Evolutionary conservation across 768 basidiomycete genomes (phyloP).

Genomic region (Hydnum rufescens): DNA sequence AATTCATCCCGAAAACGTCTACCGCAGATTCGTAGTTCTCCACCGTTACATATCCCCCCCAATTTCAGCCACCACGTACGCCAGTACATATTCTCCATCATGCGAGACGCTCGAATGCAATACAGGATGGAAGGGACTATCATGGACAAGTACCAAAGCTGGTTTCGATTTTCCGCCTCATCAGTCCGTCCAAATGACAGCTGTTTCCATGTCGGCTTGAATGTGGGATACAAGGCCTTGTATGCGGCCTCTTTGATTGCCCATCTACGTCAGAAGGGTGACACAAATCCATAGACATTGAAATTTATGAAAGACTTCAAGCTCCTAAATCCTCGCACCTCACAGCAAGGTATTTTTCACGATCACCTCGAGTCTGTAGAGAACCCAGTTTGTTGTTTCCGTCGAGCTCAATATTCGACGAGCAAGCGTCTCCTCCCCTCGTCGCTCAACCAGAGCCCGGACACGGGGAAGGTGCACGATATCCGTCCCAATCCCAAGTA

Average conservation of each 20-base stretch:
- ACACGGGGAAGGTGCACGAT: slow-evolving; percentile 52
- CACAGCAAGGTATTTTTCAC: slow-evolving; percentile 39
- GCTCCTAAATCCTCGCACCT: slow-evolving; percentile 28
- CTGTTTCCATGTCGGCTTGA: slow-evolving; percentile 55
- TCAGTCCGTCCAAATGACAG: slow-evolving; percentile 30
- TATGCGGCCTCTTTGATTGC: slow-evolving; percentile 71
- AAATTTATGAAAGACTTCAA: background rate
- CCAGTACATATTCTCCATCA: slow-evolving; percentile 57
- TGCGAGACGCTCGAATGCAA: slow-evolving; percentile 63
- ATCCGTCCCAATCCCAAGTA: slow-evolving; percentile 63
- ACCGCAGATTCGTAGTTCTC: no score
- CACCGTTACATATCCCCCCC: background rate
- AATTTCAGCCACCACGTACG: slow-evolving; percentile 41
- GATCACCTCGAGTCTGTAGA: slow-evolving; percentile 15
- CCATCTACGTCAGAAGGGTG: slow-evolving; percentile 42
- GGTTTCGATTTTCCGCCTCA: slow-evolving; percentile 7
- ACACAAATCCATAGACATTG: no score
- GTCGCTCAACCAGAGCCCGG: slow-evolving; percentile 29
- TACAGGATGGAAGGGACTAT: background rate
- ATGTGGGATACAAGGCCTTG: slow-evolving; percentile 54
- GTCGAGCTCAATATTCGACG: slow-evolving; percentile 39
- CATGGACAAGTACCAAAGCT: background rate
- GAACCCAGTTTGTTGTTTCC: slow-evolving; percentile 20
- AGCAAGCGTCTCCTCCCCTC: slow-evolving; percentile 29
- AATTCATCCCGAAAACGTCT: no score